phyloP scores from a whole-genome alignment of 83 land plant genomes.

The Picea mariana region DNA sequence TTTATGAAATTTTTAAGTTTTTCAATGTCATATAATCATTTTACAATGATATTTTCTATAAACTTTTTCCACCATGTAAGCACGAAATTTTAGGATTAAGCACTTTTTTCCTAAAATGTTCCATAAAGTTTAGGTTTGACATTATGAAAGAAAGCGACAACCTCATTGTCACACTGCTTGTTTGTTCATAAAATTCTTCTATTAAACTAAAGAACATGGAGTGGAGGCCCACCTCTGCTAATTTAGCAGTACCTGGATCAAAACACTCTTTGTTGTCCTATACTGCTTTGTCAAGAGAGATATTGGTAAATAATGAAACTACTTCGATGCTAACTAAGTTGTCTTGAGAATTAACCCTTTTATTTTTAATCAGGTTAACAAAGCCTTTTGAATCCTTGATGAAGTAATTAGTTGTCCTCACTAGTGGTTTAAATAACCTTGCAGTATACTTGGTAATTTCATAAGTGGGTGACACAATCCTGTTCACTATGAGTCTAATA shows the following conservation, averaged over 20 bases:
- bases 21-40: background rate
- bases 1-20: background rate
- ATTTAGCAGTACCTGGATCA: background rate
- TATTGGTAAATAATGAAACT: background rate
- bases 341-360: background rate
- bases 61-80: background rate
- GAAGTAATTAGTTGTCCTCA: background rate
- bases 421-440: background rate
- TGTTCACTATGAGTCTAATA: background rate
- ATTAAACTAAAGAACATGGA: background rate
- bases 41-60: background rate
- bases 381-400: background rate
- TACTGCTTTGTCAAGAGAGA: background rate
- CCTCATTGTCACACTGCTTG: too few species aligned
- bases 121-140: background rate
- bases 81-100: background rate
- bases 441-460: background rate
- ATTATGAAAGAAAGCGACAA: background rate
- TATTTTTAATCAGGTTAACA: background rate
- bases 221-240: background rate
- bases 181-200: too few species aligned
- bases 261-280: background rate
- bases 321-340: background rate
- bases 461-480: background rate
- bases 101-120: background rate